These are phyloP conservation scores for Ensete glaucum DNA, from an alignment of 176 grass and related monocot species.

Conservation along the genomic window DNA sequence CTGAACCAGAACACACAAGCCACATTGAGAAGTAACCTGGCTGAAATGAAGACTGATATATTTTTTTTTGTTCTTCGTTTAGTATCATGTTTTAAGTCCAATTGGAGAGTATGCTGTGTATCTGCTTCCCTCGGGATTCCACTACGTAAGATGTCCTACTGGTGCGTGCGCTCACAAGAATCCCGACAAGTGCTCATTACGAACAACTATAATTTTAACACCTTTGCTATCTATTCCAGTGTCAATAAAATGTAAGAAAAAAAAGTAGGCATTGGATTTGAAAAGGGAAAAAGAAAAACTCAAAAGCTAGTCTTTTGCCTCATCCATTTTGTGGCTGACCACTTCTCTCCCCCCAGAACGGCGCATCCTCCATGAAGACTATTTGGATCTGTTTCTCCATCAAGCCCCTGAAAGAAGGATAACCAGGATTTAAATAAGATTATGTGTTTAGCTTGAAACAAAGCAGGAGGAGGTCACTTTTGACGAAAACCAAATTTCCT, in stretches of 20 bases:
- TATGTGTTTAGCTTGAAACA: not conserved
- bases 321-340: constrained; percentile 98
- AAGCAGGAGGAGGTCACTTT: no score
- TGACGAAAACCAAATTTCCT: not conserved
- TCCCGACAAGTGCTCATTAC: not conserved
- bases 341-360: constrained; percentile 88
- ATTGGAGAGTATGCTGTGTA: not conserved
- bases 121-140: not conserved
- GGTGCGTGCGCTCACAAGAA: not conserved
- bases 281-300: constrained; percentile 3
- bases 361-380: constrained; percentile 77
- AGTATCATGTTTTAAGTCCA: not conserved
- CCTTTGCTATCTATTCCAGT: not conserved
- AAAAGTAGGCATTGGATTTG: not conserved
- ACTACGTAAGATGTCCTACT: not conserved
- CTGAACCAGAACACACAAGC: not conserved
- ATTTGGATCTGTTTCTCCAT: constrained; percentile 56
- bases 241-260: not conserved
- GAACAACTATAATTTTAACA: not conserved
- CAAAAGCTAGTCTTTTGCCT: constrained; percentile 59
- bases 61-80: not conserved
- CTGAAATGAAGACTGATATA: not conserved
- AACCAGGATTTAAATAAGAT: not conserved
- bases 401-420: constrained; percentile 44
- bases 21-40: not conserved